Base-by-base conservation (phyloP, 148 eudicot species). In the Silene latifolia region DNA sequence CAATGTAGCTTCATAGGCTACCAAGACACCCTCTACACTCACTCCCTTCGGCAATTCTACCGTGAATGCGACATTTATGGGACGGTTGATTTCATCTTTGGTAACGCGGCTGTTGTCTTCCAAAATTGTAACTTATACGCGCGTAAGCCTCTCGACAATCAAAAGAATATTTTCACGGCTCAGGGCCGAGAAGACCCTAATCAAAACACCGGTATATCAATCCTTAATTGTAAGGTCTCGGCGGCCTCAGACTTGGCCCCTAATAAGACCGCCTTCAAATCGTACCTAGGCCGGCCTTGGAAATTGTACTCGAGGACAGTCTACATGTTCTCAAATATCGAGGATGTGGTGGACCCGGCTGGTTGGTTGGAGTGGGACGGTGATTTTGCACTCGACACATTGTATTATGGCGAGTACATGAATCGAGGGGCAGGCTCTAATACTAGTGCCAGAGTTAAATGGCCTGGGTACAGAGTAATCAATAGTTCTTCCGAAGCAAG, bases 11-110 rank as follows among this genome's bases (percentile, higher is more conserved):
- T 94, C 64, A 75, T 90, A 0, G 96, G 76, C 70, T 94, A 91
- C 83, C 98, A 94, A 67, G 98, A 91, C 92, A 91, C 98, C 3
- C 88, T 94, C 20, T 94, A 94, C 69, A 81, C 81, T 71, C 98
- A 93, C 80, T 86, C 97, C 24, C 87, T 91, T 32, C 87, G 98
- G 20, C 98, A 94, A 54, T 94, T 94, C 77, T 94, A 88, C 68
- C 87, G 93, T n/a, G 90, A 90, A 11, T 94, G 98, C 68, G 96
- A 91, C 82, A 29, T 94, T 13, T 91, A 94, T 63, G 98, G 98
- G 12, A 94, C 98, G 8, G 74, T 94, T 7, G 98, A 94, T 73
- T 94, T 94, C 89, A 83, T 94, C 21, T 94, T 94, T 65, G 98
- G 98, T 14, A 94, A 94, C 68, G 93, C 98, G 0, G 98, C 96